These are phyloP conservation scores for Ophiocordyceps sinensis DNA, from an alignment of 2,329 filamentous ascomycete genomes.

Conservation along the genomic window DNA sequence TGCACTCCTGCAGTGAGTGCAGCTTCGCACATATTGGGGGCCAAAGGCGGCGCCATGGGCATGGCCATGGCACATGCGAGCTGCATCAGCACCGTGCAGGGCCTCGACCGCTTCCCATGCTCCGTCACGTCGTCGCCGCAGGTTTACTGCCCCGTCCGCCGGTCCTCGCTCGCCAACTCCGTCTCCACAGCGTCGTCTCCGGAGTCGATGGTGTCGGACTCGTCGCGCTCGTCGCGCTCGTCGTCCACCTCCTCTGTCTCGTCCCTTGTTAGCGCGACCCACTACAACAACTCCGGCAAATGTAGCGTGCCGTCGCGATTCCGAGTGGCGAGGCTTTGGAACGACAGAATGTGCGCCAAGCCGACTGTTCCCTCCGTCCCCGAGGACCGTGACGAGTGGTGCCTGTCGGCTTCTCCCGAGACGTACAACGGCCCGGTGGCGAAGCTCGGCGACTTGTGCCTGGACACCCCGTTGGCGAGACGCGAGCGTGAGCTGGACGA, in stretches of 20 bases:
- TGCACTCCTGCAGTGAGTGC: conserved; percentile 47
- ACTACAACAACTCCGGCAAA: conserved; percentile 24
- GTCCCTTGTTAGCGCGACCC: conserved; percentile 44
- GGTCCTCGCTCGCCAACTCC: conserved; percentile 49
- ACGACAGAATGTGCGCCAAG: conserved; percentile 39
- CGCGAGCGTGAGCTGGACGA: conserved; percentile 32
- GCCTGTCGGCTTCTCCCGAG: conserved; percentile 40
- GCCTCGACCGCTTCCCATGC: conserved; percentile 36
- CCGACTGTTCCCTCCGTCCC: conserved; percentile 41
- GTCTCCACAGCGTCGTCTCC: conserved; percentile 50
- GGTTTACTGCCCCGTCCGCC: conserved; percentile 31
- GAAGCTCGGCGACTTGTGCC: conserved; percentile 34
- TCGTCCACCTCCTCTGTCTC: conserved; percentile 51
- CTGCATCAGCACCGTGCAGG: conserved; percentile 29
- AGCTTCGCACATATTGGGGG: conserved; percentile 32
- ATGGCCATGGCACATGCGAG: conserved; percentile 43
- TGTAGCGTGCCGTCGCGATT: conserved; percentile 48
- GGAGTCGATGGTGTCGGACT: conserved; percentile 53
- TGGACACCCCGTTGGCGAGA: conserved; percentile 31
- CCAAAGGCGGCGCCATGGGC: conserved; percentile 42
- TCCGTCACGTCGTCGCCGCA: conserved; percentile 36
- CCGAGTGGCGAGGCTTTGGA: conserved; percentile 43
- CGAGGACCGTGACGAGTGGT: conserved; percentile 38
- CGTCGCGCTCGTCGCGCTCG: conserved; percentile 45
- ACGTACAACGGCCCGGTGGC: conserved; percentile 37